These are phyloP conservation scores for Aegle marmelos DNA, from an alignment of 345 rosid species.

Conservation along the genomic window DNA sequence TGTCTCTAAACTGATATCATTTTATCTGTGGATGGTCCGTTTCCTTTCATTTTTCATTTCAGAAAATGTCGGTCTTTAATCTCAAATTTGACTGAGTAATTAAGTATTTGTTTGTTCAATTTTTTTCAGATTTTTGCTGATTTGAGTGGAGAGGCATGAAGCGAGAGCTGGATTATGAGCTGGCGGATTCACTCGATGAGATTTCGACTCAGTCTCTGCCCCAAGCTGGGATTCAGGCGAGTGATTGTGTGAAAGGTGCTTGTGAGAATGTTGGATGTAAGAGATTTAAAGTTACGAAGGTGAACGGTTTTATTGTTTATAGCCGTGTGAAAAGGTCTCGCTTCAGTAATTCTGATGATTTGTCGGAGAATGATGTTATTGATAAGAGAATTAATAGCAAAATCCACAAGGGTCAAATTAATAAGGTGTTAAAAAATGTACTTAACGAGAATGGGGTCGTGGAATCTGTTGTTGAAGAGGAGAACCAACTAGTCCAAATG, in stretches of 20 bases:
- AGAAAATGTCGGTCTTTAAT: neutral
- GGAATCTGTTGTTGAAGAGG: slow-evolving; percentile 18
- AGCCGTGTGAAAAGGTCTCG: slow-evolving; percentile 51
- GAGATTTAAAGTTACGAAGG: slow-evolving; percentile 54
- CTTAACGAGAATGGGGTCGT: neutral
- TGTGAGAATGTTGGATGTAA: slow-evolving; percentile 43
- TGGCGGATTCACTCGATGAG: slow-evolving; percentile 27
- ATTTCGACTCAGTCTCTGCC: slow-evolving; percentile 27
- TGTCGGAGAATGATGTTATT: slow-evolving; percentile 17
- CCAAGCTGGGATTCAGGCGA: slow-evolving; percentile 30
- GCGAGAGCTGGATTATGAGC: slow-evolving; percentile 43
- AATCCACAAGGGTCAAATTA: slow-evolving; percentile 11
- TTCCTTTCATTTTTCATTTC: slow-evolving; percentile 7
- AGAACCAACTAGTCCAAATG: neutral
- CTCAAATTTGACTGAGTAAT: neutral
- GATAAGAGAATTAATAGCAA: slow-evolving; percentile 15
- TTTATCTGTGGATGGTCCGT: neutral
- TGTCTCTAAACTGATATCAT: neutral
- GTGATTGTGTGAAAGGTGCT: slow-evolving; percentile 25
- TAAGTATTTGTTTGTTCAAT: neutral
- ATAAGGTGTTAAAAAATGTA: slow-evolving; percentile 7
- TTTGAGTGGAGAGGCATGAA: slow-evolving; percentile 48
- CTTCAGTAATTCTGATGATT: slow-evolving; percentile 20
- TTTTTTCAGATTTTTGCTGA: slow-evolving; percentile 23
- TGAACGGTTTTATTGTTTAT: slow-evolving; percentile 75